These are phyloP conservation scores for Talaromyces adpressus DNA, from an alignment of 495 filamentous ascomycete genomes.

Conservation along the genomic window DNA sequence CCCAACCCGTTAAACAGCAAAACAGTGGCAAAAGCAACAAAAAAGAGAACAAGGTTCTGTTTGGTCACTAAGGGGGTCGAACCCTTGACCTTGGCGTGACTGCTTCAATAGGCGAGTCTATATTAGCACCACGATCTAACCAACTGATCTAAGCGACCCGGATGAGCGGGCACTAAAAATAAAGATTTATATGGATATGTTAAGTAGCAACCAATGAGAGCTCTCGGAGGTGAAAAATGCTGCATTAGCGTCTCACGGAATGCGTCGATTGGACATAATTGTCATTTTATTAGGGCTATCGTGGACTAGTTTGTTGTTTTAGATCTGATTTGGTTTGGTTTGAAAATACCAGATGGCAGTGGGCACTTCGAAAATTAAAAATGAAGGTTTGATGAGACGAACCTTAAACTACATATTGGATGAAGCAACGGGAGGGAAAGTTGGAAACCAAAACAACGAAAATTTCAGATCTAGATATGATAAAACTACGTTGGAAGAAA, in stretches of 20 bases:
- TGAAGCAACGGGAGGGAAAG: background rate
- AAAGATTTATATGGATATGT: background rate
- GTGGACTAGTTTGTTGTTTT: background rate
- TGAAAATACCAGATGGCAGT: background rate
- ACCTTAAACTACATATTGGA: background rate
- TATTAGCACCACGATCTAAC: conserved; percentile 9
- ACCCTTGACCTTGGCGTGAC: conserved; percentile 12
- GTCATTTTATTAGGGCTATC: background rate
- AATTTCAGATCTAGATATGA: too few species aligned
- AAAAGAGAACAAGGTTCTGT: conserved; percentile 10
- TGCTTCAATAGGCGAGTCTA: background rate
- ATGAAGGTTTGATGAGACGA: background rate
- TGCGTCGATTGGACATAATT: background rate
- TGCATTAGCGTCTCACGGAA: background rate
- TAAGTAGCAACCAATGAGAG: background rate
- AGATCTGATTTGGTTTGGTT: background rate
- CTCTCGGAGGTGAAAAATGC: background rate
- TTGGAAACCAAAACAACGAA: too few species aligned
- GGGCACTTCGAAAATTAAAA: too few species aligned
- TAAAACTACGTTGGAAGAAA: too few species aligned
- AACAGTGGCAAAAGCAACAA: background rate
- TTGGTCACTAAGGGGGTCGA: conserved; percentile 14
- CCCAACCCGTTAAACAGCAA: too few species aligned
- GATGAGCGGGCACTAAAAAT: background rate
- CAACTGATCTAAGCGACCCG: conserved; percentile 4